phyloP scores from a whole-genome alignment of 108 stramenopile species.

The Skeletonema potamos region DNA sequence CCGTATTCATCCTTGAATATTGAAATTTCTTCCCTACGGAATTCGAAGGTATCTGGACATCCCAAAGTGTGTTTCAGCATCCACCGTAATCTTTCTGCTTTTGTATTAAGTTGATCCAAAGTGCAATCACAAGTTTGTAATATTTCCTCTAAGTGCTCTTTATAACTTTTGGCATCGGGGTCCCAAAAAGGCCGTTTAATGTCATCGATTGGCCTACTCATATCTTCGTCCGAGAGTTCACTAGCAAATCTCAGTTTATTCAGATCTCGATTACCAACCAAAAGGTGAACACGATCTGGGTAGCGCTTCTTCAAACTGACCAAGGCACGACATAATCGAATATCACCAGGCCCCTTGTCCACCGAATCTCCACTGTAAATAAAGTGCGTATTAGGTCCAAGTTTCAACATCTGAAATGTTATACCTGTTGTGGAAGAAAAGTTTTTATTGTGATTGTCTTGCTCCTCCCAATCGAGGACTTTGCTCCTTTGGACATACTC shows the following conservation, averaged over 20 bases:
- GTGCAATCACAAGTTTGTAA: background rate
- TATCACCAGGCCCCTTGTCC: constrained; percentile 77
- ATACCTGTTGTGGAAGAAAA: background rate
- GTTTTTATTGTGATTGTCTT: background rate
- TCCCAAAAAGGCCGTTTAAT: constrained; percentile 67
- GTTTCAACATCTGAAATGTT: constrained; percentile 21
- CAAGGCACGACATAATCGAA: constrained; percentile 57
- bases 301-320: constrained; percentile 55
- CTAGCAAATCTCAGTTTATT: constrained; percentile 69
- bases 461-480: constrained; percentile 42
- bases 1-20: constrained; percentile 22
- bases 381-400: constrained; percentile 49
- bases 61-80: constrained; percentile 67
- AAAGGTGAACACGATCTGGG: constrained; percentile 58
- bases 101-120: constrained; percentile 38
- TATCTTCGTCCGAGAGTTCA: constrained; percentile 50
- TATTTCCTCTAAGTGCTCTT: constrained; percentile 41
- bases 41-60: constrained; percentile 67
- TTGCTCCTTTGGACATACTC: constrained; percentile 45
- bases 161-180: constrained; percentile 36
- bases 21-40: constrained; percentile 55
- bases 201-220: constrained; percentile 29
- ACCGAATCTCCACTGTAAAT: constrained; percentile 74
- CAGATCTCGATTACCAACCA: constrained; percentile 81
- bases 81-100: constrained; percentile 50